Percentiles rank a stretch among this genome's conserved stretches.
phyloP scores from a whole-genome alignment of 495 filamentous ascomycete species.

The Arthonia radiata region DNA sequence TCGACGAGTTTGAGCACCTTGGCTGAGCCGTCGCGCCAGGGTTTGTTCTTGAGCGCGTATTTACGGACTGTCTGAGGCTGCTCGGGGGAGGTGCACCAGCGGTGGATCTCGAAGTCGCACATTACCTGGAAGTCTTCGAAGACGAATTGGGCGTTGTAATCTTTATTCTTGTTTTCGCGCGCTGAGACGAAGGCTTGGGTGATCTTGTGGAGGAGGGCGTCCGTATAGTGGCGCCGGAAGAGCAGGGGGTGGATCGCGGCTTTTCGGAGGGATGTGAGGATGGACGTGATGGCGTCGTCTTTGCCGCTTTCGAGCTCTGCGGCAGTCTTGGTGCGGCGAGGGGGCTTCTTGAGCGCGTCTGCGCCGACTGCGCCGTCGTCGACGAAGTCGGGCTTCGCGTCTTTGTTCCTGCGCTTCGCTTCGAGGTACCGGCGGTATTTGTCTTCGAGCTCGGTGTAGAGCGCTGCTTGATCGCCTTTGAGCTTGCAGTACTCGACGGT shows the following conservation, averaged over 20 bases:
- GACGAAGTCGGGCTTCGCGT: constrained; percentile 24
- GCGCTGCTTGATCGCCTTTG: constrained; percentile 36
- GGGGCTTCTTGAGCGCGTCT: too few relatives aligned
- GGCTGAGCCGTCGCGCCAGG: constrained; percentile 86
- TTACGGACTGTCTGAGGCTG: constrained; percentile 25
- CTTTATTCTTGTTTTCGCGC: constrained; percentile 33
- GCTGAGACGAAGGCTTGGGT: too few relatives aligned
- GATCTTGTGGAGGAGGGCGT: constrained; percentile 52
- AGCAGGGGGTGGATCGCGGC: constrained; percentile 83
- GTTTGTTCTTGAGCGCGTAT: constrained; percentile 42
- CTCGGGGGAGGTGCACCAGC: constrained; percentile 30
- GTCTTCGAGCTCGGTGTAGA: constrained; percentile 40
- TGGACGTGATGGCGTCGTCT: constrained; percentile 20
- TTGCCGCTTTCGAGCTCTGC: constrained; percentile 1
- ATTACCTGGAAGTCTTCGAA: constrained; percentile 44
- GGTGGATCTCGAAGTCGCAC: constrained; percentile 64
- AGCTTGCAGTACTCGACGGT: constrained; percentile 59
- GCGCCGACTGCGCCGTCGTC: too few relatives aligned
- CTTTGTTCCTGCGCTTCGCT: constrained; percentile 28
- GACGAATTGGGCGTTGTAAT: constrained; percentile 37
- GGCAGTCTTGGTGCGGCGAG: too few relatives aligned
- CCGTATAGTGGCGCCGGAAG: constrained; percentile 54
- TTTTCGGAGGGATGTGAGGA: constrained; percentile 77
- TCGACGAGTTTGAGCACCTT: constrained; percentile 59
- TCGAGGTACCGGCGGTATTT: constrained; percentile 27